Evolutionary conservation across 1,139 yeast species (phyloP).

Genomic region (Geotrichum klebahnii): DNA sequence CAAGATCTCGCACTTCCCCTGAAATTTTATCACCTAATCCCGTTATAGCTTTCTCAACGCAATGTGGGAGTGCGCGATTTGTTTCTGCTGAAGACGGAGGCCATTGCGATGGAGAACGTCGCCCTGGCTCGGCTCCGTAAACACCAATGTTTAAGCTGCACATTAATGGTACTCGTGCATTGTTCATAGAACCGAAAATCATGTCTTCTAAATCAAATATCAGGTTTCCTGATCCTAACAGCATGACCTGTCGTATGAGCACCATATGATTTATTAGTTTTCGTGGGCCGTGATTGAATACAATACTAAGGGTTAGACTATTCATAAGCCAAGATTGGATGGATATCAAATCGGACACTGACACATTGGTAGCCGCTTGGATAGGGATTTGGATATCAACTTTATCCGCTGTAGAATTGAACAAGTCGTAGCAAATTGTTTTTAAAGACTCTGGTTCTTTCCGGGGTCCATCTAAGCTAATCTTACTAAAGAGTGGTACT

Average conservation of each 20-base stretch:
- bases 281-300: constrained; percentile 12
- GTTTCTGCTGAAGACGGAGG: constrained; percentile 19
- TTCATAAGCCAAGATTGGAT: constrained; percentile 18
- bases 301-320: constrained; percentile 13
- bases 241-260: constrained; percentile 15
- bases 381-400: constrained; percentile 7
- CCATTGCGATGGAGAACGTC: constrained; percentile 18
- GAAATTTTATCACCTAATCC: not conserved
- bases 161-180: not conserved
- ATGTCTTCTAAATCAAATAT: constrained; percentile 19
- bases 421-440: constrained; percentile 5
- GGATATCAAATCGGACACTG: constrained; percentile 4
- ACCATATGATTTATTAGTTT: constrained; percentile 18
- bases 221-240: constrained; percentile 20
- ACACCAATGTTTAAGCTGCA: constrained; percentile 12
- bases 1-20: constrained; percentile 4
- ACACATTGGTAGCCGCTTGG: constrained; percentile 9
- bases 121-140: constrained; percentile 1
- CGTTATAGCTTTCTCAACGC: constrained; percentile 13
- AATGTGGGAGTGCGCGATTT: constrained; percentile 15
- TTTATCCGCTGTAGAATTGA: not conserved
- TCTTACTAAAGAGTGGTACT: not conserved
- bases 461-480: not conserved
- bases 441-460: constrained; percentile 4
- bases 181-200: constrained; percentile 17